These are phyloP conservation scores for Phylloporus sp. DNA, from an alignment of 768 basidiomycete genomes.

Conservation along the genomic window DNA sequence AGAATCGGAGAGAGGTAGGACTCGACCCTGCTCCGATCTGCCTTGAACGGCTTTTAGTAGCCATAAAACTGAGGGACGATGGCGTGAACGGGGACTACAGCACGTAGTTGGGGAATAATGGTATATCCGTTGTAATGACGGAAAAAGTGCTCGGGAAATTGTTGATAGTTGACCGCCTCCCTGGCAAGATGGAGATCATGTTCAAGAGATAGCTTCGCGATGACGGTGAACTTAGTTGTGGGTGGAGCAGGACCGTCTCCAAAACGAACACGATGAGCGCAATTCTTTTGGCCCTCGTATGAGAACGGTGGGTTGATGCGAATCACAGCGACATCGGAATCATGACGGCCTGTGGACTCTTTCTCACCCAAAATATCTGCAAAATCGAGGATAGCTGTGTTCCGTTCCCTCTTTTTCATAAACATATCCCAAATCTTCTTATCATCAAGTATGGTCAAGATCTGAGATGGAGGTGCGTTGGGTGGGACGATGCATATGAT, in stretches of 20 bases:
- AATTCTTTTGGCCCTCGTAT: slow-evolving; percentile 8
- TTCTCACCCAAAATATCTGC: neutral
- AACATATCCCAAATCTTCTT: neutral
- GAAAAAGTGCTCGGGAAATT: slow-evolving; percentile 28
- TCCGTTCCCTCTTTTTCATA: neutral
- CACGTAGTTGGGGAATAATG: slow-evolving; percentile 24
- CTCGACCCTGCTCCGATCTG: too few species aligned
- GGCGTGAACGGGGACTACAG: slow-evolving; percentile 46
- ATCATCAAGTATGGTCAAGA: neutral
- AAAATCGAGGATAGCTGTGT: neutral
- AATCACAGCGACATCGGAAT: neutral
- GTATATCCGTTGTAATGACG: slow-evolving; percentile 26
- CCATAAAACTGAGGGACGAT: slow-evolving; percentile 65
- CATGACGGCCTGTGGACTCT: neutral
- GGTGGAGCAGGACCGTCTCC: slow-evolving; percentile 6
- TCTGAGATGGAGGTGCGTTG: neutral
- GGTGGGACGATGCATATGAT: slow-evolving; percentile 8
- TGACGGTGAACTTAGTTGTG: slow-evolving; percentile 39
- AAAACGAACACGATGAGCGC: slow-evolving; percentile 1
- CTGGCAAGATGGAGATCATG: slow-evolving; percentile 35
- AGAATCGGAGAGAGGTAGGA: slow-evolving; percentile 39
- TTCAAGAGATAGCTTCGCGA: slow-evolving; percentile 42
- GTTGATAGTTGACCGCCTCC: slow-evolving; percentile 29
- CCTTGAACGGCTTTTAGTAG: slow-evolving; percentile 41
- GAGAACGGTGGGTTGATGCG: slow-evolving; percentile 15